A percentile compares a stretch with the other conserved stretches of the same genome.
phyloP scores from a whole-genome alignment of 2,329 filamentous ascomycete genomes.

The Kalmusia sp. region DNA sequence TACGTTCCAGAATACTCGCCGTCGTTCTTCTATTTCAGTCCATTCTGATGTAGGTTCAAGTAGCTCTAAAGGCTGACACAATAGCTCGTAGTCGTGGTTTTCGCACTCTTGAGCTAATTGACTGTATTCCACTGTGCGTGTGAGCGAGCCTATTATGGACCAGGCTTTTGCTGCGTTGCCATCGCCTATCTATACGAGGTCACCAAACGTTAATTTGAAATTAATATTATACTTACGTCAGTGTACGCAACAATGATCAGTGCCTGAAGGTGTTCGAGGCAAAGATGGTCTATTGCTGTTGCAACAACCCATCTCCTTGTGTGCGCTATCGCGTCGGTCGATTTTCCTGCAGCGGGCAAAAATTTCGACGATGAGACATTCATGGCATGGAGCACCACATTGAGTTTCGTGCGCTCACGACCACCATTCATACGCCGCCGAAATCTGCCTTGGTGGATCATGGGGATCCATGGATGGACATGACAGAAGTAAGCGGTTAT shows the following conservation, averaged over 20 bases:
- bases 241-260: constrained; percentile 23
- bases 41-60: constrained; percentile 17
- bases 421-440: constrained; percentile 11
- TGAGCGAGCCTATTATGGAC: constrained; percentile 25
- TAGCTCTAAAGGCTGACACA: constrained; percentile 18
- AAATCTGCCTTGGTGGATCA: constrained; percentile 24
- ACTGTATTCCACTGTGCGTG: constrained; percentile 24
- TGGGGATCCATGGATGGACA: constrained; percentile 26
- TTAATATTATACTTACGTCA: constrained; percentile 6
- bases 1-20: constrained; percentile 28
- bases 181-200: constrained; percentile 13
- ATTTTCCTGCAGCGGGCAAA: constrained; percentile 6
- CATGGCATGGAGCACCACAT: constrained; percentile 20
- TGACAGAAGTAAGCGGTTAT: constrained; percentile 20
- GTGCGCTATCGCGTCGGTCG: neutral
- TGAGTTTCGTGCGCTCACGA: constrained; percentile 4
- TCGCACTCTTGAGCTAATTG: constrained; percentile 26
- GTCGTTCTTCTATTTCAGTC: constrained; percentile 25
- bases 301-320: constrained; percentile 16
- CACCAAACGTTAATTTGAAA: neutral
- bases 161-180: constrained; percentile 21
- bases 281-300: constrained; percentile 18
- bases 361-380: constrained; percentile 21
- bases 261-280: constrained; percentile 19
- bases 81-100: constrained; percentile 15